Base-by-base conservation (phyloP, 805 yeast species). In the Wickerhamiella sergipiensis region DNA sequence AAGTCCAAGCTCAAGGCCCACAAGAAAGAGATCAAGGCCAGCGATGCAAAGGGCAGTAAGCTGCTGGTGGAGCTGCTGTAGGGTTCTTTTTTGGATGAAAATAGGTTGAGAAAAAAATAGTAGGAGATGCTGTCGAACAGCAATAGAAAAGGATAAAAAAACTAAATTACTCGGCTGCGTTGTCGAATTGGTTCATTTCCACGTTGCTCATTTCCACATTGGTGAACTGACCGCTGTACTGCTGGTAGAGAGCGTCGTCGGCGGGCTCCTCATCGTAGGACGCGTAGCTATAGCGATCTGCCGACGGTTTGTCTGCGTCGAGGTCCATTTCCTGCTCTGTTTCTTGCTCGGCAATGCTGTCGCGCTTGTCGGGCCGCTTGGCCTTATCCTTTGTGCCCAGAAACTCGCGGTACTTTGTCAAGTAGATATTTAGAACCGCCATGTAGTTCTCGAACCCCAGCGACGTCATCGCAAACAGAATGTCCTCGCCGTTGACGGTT, bases 381-480 rank as follows among this genome's bases (percentile, higher is more conserved):
- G 56, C 46, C 40, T 53, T 52, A 18, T 60, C 64, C 46, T 53
- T 53, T 31, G 55, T 49, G 42, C 53, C 53, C 42, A 60, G 57
- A 47, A 52, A 55, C 57, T 79, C 81, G 57, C 86, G 65, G 61
- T 79, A 80, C 61, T 80, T 81, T 47, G 86, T 83, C 53, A 80
- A 66, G 59, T 80, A 81, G 42, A 80, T 81, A 59, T 80, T 80
- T 56, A 80, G 71, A 40, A 80, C 81, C 60, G 80, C 86, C 24
- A 83, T 75, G 59, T 81, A 81, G 60, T 80, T 80, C 56, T 80
- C 86, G 60, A 80, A 81, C 10, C 86, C 86, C 31, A 80, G 67
- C 8, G 80, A 73, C 42, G 73, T 71, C 81, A 80, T 76, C 8
- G 85, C 80, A 61, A 73, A 77, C 56, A 80, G 63, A 15, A 80